phyloP scores from a whole-genome alignment of 2,329 filamentous ascomycete species.

The Tympanopsis confertula region DNA sequence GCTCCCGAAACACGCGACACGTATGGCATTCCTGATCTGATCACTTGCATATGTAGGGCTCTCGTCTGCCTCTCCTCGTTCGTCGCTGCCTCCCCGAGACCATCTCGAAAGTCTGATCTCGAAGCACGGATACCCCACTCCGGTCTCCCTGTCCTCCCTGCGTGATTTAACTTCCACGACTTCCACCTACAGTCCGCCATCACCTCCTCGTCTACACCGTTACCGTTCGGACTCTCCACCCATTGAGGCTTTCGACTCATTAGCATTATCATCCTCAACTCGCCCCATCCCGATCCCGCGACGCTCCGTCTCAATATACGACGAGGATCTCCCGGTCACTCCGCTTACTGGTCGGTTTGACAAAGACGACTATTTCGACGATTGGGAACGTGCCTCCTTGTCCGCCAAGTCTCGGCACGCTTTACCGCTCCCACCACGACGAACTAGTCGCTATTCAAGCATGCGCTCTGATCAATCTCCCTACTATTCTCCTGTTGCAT shows the following conservation, averaged over 20 bases:
- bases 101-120: constrained; percentile 21
- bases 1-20: too few species aligned
- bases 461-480: constrained; percentile 1
- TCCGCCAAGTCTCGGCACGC: too few species aligned
- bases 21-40: not conserved
- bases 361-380: constrained; percentile 18
- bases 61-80: constrained; percentile 8
- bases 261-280: constrained; percentile 8
- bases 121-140: constrained; percentile 23
- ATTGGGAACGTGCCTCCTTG: constrained; percentile 12
- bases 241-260: constrained; percentile 19
- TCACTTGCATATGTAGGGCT: not conserved
- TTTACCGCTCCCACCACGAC: not conserved
- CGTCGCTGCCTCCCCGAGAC: constrained; percentile 11
- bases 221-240: constrained; percentile 12
- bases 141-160: constrained; percentile 21
- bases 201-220: constrained; percentile 12
- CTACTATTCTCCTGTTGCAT: constrained; percentile 13
- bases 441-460: not conserved
- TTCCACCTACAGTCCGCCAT: constrained; percentile 19
- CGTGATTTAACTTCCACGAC: constrained; percentile 21
- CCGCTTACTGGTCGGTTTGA: constrained; percentile 23
- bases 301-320: constrained; percentile 10
- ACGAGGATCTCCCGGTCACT: constrained; percentile 20
- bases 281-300: constrained; percentile 6